Evolutionary conservation across 2,329 filamentous ascomycete species (phyloP).

Genomic region (Penicillium sp.): DNA sequence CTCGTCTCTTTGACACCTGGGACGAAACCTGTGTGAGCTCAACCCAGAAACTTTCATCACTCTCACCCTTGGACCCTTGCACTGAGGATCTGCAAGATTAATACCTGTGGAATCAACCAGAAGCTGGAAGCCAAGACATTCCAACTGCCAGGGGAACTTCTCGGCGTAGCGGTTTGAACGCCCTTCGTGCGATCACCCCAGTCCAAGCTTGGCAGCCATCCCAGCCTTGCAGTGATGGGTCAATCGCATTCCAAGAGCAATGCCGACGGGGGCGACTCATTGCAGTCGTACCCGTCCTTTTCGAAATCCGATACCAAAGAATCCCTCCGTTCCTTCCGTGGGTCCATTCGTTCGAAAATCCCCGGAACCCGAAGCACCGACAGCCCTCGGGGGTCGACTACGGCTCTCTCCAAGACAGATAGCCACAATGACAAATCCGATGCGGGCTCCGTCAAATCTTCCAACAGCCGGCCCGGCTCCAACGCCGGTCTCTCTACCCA

Average conservation of each 20-base stretch:
- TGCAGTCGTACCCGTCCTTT: slow-evolving; percentile 88
- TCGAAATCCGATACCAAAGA: slow-evolving; percentile 90
- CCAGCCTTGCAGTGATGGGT: slow-evolving; percentile 42
- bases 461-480: slow-evolving; percentile 48
- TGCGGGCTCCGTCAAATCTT: slow-evolving; percentile 67
- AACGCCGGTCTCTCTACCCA: slow-evolving; percentile 23
- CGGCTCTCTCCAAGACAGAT: slow-evolving; percentile 59
- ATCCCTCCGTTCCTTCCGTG: slow-evolving; percentile 78
- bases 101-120: slow-evolving; percentile 14
- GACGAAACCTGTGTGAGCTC: neutral
- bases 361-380: slow-evolving; percentile 61
- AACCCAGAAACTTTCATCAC: neutral
- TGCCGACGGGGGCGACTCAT: slow-evolving; percentile 55
- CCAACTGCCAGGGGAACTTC: slow-evolving; percentile 23
- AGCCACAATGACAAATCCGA: slow-evolving; percentile 59
- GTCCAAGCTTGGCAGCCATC: slow-evolving; percentile 32
- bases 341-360: slow-evolving; percentile 80
- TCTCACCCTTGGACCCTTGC: neutral
- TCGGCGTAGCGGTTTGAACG: slow-evolving; percentile 21
- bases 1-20: neutral
- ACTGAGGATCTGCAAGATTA: slow-evolving; percentile 14
- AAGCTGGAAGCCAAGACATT: slow-evolving; percentile 30
- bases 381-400: slow-evolving; percentile 71
- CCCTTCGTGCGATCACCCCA: slow-evolving; percentile 22
- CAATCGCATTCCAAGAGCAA: slow-evolving; percentile 51